phyloP scores from a whole-genome alignment of 2,329 filamentous ascomycete species.

The Claviceps digitariae region DNA sequence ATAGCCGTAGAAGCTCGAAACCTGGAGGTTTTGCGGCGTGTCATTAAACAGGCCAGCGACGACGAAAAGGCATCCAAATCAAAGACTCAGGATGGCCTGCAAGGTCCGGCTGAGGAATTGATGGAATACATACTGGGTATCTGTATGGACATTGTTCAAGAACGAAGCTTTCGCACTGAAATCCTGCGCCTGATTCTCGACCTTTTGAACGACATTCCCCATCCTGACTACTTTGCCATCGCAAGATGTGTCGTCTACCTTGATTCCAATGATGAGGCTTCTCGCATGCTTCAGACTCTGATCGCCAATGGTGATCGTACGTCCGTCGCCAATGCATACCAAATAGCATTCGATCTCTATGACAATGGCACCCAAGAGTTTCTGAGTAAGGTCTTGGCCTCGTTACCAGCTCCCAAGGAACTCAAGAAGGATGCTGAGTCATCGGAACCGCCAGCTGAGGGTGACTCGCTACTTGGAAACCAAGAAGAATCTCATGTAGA shows the following conservation, averaged over 20 bases:
- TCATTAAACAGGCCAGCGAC: constrained; percentile 79
- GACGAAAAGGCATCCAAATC: constrained; percentile 61
- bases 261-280: constrained; percentile 81
- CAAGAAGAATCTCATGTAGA: constrained; percentile 43
- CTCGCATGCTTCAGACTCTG: constrained; percentile 68
- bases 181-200: constrained; percentile 89
- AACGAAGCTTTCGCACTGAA: constrained; percentile 68
- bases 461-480: constrained; percentile 33
- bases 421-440: constrained; percentile 32
- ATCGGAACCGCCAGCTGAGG: constrained; percentile 29
- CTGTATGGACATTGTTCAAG: constrained; percentile 96
- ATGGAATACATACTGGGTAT: constrained; percentile 95
- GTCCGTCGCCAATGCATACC: constrained; percentile 79
- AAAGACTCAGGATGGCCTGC: constrained; percentile 33
- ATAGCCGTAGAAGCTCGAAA: constrained; percentile 94
- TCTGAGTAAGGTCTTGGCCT: constrained; percentile 72
- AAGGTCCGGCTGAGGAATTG: constrained; percentile 67
- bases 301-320: constrained; percentile 66
- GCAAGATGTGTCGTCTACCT: constrained; percentile 96
- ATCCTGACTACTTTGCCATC: constrained; percentile 94
- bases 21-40: constrained; percentile 69
- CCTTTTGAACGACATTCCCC: constrained; percentile 83
- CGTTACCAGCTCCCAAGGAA: constrained; percentile 48
- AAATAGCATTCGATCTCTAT: constrained; percentile 95
- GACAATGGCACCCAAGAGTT: constrained; percentile 99